Evolutionary conservation across 768 basidiomycete species (phyloP), one percentile per base, ranked within the genome.

Genomic region (Tylopilus subfusipes): DNA sequence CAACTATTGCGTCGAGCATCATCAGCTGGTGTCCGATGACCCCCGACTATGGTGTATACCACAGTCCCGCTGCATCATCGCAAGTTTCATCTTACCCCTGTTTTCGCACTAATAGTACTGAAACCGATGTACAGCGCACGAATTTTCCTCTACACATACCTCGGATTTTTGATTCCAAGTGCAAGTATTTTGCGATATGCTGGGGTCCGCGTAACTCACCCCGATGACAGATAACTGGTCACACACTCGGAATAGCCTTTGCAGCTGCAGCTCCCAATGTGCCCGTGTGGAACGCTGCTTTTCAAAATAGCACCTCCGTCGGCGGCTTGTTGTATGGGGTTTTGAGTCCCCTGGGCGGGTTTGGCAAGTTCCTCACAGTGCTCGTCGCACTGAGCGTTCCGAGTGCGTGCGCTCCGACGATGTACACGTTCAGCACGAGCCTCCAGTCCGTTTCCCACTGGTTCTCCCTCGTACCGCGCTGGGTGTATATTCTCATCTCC

Each of bases 21-120:
- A 66, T 79, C 55, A 74, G 76, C 45, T 78, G 72, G 71, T 73
- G 72, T 47, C 57, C 72, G 3, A 71, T 80, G 68, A 76, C 72
- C 0, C 68, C 78, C 1, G 80, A 82, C 53, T 80, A 79, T 48
- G 78, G 78, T 9, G 74, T 78, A 21, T 80, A 79, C 55, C 77
- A 81, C 58, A 63, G 70, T 54, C 78, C 82, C 3, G 72, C 78
- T 30, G 83, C 81, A 19, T 78, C 86, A 2, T 83, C 83, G 86
- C 88, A 55, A 24, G 74, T 57, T 42, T 19, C 33, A 39, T 36
- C 42, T 27, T 21, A 24, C 43, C n/a, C n/a, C 13, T 36, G 8
- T 38, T 21, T 29, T 7, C 31, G 34, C 2, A 24, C 10, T 3
- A 14, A 34, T 9, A 34, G 22, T n/a, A 25, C 19, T 60, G 34